Evolutionary conservation across 805 yeast species (phyloP).

Genomic region (Candida krabiensis): DNA sequence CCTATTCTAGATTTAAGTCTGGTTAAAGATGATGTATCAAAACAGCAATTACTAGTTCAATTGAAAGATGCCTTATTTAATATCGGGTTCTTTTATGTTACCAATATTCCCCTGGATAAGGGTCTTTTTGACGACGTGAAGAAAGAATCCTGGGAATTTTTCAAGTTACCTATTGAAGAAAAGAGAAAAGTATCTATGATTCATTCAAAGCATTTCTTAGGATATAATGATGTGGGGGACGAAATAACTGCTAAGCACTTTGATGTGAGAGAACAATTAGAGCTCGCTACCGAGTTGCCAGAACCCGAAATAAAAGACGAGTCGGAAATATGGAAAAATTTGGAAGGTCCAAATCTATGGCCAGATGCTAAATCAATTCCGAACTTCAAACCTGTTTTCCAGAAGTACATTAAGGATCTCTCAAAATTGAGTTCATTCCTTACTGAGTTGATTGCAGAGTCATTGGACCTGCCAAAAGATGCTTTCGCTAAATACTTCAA

Average conservation of each 20-base stretch:
- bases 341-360: constrained; percentile 61
- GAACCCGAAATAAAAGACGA: constrained; percentile 32
- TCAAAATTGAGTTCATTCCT: constrained; percentile 42
- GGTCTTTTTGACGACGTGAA: constrained; percentile 35
- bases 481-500: constrained; percentile 51
- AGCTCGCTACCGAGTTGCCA: constrained; percentile 53
- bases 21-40: constrained; percentile 43
- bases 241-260: constrained; percentile 54
- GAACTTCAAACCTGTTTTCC: constrained; percentile 41
- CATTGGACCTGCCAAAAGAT: constrained; percentile 47
- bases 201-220: constrained; percentile 57
- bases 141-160: constrained; percentile 41
- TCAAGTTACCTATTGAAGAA: constrained; percentile 43
- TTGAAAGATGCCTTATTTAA: constrained; percentile 48
- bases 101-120: constrained; percentile 40
- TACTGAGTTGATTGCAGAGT: constrained; percentile 51
- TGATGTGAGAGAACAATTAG: constrained; percentile 65
- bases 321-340: constrained; percentile 41
- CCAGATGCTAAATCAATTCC: constrained; percentile 45
- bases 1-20: constrained; percentile 46
- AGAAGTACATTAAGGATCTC: constrained; percentile 46
- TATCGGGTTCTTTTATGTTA: constrained; percentile 53
- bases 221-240: constrained; percentile 55
- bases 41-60: constrained; percentile 40
- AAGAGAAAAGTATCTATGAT: constrained; percentile 52